Evolutionary conservation across 768 basidiomycete genomes (phyloP).

Genomic region (Mycena albidolilacea): DNA sequence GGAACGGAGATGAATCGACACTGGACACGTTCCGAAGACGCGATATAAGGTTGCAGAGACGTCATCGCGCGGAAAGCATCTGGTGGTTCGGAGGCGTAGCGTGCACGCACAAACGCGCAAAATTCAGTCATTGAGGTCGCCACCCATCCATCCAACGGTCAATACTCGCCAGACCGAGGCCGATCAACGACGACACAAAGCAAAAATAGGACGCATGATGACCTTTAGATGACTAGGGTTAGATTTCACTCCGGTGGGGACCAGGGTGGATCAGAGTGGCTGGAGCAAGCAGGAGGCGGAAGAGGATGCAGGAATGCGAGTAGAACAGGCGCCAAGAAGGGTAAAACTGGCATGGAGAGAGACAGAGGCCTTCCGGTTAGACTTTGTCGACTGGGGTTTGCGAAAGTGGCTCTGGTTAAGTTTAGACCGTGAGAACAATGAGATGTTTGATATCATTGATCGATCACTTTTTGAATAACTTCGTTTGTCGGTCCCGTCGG

Average conservation of each 20-base stretch:
- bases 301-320: conserved; percentile 24
- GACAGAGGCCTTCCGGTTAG: conserved; percentile 27
- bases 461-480: not conserved
- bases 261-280: conserved; percentile 37
- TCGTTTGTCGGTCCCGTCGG: not conserved
- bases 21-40: conserved; percentile 38
- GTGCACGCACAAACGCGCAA: conserved; percentile 34
- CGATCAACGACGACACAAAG: conserved; percentile 23
- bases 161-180: conserved; percentile 27
- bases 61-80: conserved; percentile 33
- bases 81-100: conserved; percentile 17
- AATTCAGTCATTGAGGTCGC: conserved; percentile 36
- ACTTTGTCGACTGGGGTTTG: conserved; percentile 24
- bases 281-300: conserved; percentile 34
- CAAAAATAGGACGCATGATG: conserved; percentile 22
- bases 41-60: conserved; percentile 38
- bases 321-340: conserved; percentile 34
- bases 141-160: conserved; percentile 20
- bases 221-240: conserved; percentile 37
- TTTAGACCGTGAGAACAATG: conserved; percentile 1
- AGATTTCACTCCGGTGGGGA: conserved; percentile 35
- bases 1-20: conserved; percentile 17
- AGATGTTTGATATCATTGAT: conserved; percentile 14
- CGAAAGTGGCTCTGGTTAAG: conserved; percentile 30
- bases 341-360: conserved; percentile 24